Base-by-base conservation (phyloP, 179 eudicot genomes). In the Beta macrorhiza region DNA sequence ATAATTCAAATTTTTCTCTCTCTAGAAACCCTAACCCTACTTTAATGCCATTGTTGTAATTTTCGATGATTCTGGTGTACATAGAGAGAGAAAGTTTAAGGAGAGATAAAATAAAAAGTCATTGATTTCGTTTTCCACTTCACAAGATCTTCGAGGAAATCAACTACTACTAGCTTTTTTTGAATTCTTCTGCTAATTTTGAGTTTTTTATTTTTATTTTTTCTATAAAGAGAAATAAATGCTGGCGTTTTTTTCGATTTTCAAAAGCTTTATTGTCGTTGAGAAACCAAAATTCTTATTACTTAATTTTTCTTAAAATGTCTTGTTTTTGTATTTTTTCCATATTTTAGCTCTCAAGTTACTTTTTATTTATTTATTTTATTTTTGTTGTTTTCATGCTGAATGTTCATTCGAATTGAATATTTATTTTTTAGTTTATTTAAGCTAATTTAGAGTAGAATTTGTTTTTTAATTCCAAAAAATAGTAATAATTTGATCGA, bases 1-100 rank as follows among this genome's bases (percentile, higher is more conserved):
- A 32, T n/a, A 51, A 25, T 1, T 0, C 9, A 12, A 13, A 14
- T 10, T 2, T 17, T 52, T 16, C 20, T 64, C 20, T 75, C 12
- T n/a, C 69, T 73, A 15, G 25, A 81, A 86, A 83, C 86, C 90
- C 82, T 75, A 86, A 59, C 78, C 68, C 79, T 75, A 67, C 49
- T 22, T 84, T 81, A 68, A 47, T 79, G 55, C 82, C 68, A 58
- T 68, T 79, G 82, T 71, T 75, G 55, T 57, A 13, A 17, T 77
- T 71, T 63, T 74, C 79, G 20, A 78, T 74, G 74, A 61, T 75
- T 74, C 72, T 45, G 12, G 13, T 73, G 64, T 80, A 74, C 65
- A 74, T 73, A 79, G 57, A 57, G 82, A 72, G 42, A 79, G 81
- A 72, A 52, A 72, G 1, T 12, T 3, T 29, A 4, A 7, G 13